Conservation (phyloP, 129 eudicot genomes). For the Scalesia atractyloides region DNA sequence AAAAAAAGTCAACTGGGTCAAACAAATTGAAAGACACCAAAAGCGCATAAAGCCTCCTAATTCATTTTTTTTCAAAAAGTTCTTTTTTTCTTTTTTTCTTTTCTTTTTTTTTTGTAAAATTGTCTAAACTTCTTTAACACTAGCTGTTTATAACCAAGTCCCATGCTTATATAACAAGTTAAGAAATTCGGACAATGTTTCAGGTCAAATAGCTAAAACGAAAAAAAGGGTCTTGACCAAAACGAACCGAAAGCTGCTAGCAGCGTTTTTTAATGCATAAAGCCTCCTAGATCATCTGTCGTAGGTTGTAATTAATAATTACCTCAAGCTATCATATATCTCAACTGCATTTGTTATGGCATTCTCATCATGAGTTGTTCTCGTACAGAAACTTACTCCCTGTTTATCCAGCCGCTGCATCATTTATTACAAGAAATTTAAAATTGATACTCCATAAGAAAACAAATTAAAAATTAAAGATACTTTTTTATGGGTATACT, state of each 20-base stretch:
- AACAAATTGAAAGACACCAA: background rate
- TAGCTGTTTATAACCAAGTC: background rate
- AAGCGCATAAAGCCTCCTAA: background rate
- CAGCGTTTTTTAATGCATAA: background rate
- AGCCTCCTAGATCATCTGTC: background rate
- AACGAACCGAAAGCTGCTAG: background rate
- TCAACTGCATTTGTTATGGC: slow-evolving; percentile 28
- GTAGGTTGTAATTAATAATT: background rate
- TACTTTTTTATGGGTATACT: background rate
- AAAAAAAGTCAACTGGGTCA: background rate
- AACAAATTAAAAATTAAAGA: background rate
- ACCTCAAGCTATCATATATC: slow-evolving; percentile 22
- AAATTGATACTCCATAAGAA: background rate
- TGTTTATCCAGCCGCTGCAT: slow-evolving; percentile 21
- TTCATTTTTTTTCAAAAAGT: background rate
- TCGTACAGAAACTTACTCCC: slow-evolving; percentile 22
- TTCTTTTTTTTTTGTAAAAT: background rate
- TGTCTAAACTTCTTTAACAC: background rate
- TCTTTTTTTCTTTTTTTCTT: background rate
- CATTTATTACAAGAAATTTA: background rate
- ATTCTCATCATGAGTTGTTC: slow-evolving; percentile 21
- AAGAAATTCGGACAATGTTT: no score
- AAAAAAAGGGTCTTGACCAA: no score
- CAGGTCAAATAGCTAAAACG: no score
- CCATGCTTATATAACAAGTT: background rate